These are phyloP conservation scores for Jamesozyma gamospora DNA, from an alignment of 805 yeast species.

Conservation along the genomic window DNA sequence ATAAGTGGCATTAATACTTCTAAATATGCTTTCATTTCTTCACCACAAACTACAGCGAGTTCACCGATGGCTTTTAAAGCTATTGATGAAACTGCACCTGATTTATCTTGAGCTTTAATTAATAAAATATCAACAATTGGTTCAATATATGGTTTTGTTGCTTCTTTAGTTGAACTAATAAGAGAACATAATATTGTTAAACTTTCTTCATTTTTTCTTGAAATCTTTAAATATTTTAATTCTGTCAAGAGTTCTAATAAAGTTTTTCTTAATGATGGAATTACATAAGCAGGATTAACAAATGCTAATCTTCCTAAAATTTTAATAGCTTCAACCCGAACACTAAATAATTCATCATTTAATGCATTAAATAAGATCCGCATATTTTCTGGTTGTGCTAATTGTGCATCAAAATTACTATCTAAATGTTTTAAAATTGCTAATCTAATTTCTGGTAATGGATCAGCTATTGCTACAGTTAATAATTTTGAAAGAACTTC, in stretches of 20 bases:
- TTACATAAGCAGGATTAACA: constrained; percentile 87
- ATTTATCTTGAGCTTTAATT: constrained; percentile 58
- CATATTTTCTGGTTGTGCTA: constrained; percentile 86
- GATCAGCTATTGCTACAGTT: constrained; percentile 79
- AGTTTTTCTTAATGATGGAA: constrained; percentile 79
- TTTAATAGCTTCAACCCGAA: constrained; percentile 63
- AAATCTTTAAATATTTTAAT: constrained; percentile 65
- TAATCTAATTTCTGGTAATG: constrained; percentile 67
- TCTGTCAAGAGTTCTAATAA: constrained; percentile 75
- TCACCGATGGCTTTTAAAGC: constrained; percentile 82
- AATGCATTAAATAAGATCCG: constrained; percentile 71
- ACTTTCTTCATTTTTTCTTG: constrained; percentile 73
- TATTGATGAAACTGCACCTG: constrained; percentile 73
- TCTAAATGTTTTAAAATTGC: constrained; percentile 67
- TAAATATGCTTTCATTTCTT: constrained; percentile 61
- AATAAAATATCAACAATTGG: constrained; percentile 79
- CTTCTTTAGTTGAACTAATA: constrained; percentile 63
- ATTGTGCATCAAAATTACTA: constrained; percentile 71
- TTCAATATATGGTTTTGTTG: constrained; percentile 78
- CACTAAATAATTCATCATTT: constrained; percentile 76
- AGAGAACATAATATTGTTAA: constrained; percentile 63
- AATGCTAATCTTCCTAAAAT: constrained; percentile 74
- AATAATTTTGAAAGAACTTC: constrained; percentile 71
- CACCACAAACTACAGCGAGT: constrained; percentile 77
- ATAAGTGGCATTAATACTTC: constrained; percentile 74